Base-by-base conservation (phyloP, 805 yeast genomes). In the Nakazawaea ambrosiae region DNA sequence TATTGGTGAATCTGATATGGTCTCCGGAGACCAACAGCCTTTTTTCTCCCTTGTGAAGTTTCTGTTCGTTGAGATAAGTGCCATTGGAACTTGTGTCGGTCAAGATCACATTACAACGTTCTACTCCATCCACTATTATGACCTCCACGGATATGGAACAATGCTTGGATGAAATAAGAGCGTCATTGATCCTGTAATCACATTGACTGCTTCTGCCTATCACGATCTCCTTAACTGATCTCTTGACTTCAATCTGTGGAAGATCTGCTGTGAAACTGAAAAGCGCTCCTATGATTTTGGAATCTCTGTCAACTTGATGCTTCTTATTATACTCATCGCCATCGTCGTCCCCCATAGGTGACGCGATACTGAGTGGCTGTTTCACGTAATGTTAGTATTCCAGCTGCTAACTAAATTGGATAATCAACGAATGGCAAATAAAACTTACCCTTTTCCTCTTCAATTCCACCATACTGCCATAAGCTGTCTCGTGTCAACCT, bases 41-140 rank as follows among this genome's bases (percentile, higher is more conserved):
- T 18, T 65, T 67, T 23, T 70, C 65, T 11, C 69, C 73, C 19
- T 64, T 67, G 0, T 78, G 73, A 3, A 78, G 50, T 32, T 61
- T 51, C 25, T 65, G 68, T 11, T 75, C 84, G 48, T 82, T 82
- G 14, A 82, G 63, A 45, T 63, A 78, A 0, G 85, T 75, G 1
- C 90, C 89, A 51, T 82, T 81, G 3, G 83, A 62, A 45, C 77
- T 70, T 23, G 63, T 46, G 53, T 81, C 90, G 3, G 73, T 66
- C 9, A 81, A 49, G 44, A 71, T 64, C 12, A 74, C 43, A 49
- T 66, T 45, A 52, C 73, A 43, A 44, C 42, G 40, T 14, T 39
- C 29, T 46, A 16, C 49, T 40, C 31, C 40, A 15, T 61, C 63
- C 26, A 57, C 60, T 3, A 59, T 49, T 17, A 57, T 53, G 45